These are phyloP conservation scores for Fusarium sororula DNA, from an alignment of 2,329 filamentous ascomycete species.

Conservation along the genomic window DNA sequence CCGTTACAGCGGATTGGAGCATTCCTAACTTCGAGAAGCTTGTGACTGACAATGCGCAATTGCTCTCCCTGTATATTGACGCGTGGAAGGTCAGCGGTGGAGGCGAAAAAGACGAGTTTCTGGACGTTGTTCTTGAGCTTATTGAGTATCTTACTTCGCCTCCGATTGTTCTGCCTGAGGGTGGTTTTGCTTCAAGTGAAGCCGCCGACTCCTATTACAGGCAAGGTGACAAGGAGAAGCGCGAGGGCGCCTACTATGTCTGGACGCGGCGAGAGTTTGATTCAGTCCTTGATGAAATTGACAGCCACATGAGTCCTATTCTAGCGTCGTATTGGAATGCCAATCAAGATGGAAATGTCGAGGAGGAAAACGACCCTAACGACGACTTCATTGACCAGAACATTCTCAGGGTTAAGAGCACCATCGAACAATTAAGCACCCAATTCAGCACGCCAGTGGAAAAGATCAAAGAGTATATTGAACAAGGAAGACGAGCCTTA, in stretches of 20 bases:
- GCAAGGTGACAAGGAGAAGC: constrained; percentile 80
- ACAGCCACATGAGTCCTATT: constrained; percentile 72
- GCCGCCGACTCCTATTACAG: constrained; percentile 85
- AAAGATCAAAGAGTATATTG: constrained; percentile 74
- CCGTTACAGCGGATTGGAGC: constrained; percentile 90
- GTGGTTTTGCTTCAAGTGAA: constrained; percentile 88
- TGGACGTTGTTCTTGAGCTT: constrained; percentile 81
- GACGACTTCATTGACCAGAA: constrained; percentile 97
- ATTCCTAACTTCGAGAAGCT: constrained; percentile 98
- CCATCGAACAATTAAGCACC: constrained; percentile 73
- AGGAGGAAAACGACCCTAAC: constrained; percentile 82
- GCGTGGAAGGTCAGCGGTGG: constrained; percentile 72
- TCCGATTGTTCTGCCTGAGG: constrained; percentile 72
- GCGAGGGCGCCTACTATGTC: constrained; percentile 92
- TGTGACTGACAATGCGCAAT: constrained; percentile 89
- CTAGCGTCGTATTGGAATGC: constrained; percentile 88
- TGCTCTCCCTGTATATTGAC: constrained; percentile 85
- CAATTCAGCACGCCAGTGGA: constrained; percentile 78
- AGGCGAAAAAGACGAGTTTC: constrained; percentile 72
- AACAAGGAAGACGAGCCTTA: constrained; percentile 73
- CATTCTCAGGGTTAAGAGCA: constrained; percentile 77
- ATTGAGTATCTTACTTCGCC: constrained; percentile 83
- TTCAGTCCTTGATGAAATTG: constrained; percentile 65
- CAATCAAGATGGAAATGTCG: constrained; percentile 84
- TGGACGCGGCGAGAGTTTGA: constrained; percentile 93